Conservation (phyloP, 2,329 filamentous ascomycete species). For the Bipolaris bicolor region DNA sequence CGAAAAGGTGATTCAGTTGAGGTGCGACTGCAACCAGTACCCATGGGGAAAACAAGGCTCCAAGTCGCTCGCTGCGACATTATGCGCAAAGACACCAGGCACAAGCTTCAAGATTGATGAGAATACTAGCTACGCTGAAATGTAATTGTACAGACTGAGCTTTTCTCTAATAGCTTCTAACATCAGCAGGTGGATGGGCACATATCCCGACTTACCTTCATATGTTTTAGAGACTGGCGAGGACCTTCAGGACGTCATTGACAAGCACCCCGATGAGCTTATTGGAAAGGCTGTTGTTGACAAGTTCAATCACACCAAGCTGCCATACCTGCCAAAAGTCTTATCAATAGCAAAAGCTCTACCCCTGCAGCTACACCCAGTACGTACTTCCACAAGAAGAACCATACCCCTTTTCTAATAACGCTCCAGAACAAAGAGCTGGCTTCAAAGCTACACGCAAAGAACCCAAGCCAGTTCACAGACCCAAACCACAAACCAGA, state of each 20-base stretch:
- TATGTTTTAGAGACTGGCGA: conserved; percentile 67
- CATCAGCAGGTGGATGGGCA: conserved; percentile 68
- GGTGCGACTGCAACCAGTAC: conserved; percentile 66
- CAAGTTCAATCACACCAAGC: conserved; percentile 65
- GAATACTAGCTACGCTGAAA: conserved; percentile 67
- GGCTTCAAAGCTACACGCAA: conserved; percentile 66
- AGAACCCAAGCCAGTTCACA: conserved; percentile 69
- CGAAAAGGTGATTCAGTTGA: conserved; percentile 60
- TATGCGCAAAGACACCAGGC: conserved; percentile 70
- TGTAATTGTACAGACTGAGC: conserved; percentile 39
- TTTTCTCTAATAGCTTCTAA: conserved; percentile 8
- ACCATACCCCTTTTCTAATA: conserved; percentile 9
- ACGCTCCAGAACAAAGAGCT: conserved; percentile 63
- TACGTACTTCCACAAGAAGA: conserved; percentile 18
- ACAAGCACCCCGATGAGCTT: conserved; percentile 65
- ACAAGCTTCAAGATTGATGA: conserved; percentile 69
- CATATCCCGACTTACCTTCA: conserved; percentile 73
- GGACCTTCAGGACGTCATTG: conserved; percentile 67
- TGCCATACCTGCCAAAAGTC: conserved; percentile 78
- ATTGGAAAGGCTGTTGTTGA: conserved; percentile 67
- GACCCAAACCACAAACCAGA: conserved; percentile 82
- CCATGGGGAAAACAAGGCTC: conserved; percentile 73
- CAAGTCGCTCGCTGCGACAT: conserved; percentile 67
- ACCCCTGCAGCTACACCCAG: conserved; percentile 74
- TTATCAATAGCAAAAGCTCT: conserved; percentile 77